Evolutionary conservation across 306 rosid species (phyloP).

Genomic region (Astragalus membranaceus): DNA sequence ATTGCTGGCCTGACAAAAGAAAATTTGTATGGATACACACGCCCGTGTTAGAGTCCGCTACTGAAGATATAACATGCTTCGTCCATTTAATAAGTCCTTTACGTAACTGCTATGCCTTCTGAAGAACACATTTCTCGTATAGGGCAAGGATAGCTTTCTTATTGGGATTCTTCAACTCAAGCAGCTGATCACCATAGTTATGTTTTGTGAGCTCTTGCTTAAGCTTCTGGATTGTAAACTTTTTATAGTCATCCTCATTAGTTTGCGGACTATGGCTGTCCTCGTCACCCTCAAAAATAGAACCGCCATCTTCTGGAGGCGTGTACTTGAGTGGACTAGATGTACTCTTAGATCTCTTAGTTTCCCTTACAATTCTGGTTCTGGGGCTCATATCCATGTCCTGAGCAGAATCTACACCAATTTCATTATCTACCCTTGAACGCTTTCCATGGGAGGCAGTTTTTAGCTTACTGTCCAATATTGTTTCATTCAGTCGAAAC

Average conservation of each 20-base stretch:
- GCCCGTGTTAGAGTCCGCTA: slow-evolving; percentile 9
- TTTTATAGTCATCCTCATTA: slow-evolving; percentile 57
- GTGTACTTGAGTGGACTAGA: slow-evolving; percentile 34
- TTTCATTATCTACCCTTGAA: slow-evolving; percentile 48
- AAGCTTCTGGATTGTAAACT: slow-evolving; percentile 60
- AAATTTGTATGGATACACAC: background rate
- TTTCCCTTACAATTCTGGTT: slow-evolving; percentile 36
- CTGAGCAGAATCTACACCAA: slow-evolving; percentile 56
- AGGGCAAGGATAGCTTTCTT: slow-evolving; percentile 68
- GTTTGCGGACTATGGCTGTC: slow-evolving; percentile 55
- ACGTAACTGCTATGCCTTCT: slow-evolving; percentile 39
- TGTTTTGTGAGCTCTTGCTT: slow-evolving; percentile 83
- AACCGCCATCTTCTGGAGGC: slow-evolving; percentile 81
- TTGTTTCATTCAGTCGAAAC: slow-evolving; percentile 69
- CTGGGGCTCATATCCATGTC: slow-evolving; percentile 57
- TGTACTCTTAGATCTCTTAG: slow-evolving; percentile 59
- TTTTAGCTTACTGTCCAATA: slow-evolving; percentile 60
- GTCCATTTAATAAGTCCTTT: slow-evolving; percentile 17
- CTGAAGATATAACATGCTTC: slow-evolving; percentile 9
- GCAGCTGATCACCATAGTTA: slow-evolving; percentile 72
- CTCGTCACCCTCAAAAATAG: slow-evolving; percentile 50
- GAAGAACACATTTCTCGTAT: slow-evolving; percentile 65
- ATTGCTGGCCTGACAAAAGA: background rate
- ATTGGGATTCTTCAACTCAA: slow-evolving; percentile 63
- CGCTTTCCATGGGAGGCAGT: slow-evolving; percentile 67